Conservation (phyloP, 139 green algal genomes). For the Pycnococcus provasolii region DNA sequence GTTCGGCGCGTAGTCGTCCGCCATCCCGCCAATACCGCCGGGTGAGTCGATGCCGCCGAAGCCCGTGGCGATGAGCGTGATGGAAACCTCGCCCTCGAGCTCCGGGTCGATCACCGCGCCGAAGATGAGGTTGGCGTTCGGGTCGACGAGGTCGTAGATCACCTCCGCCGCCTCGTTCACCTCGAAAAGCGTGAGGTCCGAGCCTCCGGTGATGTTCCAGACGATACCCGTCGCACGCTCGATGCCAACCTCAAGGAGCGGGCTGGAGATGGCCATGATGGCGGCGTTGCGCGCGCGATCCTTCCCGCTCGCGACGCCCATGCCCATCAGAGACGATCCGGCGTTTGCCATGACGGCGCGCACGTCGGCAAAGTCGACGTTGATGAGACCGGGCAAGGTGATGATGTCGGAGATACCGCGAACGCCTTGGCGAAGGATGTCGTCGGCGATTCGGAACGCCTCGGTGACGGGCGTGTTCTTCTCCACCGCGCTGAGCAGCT, state of each 20-base stretch:
- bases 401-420: conserved; percentile 93
- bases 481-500: conserved; percentile 59
- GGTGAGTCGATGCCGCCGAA: conserved; percentile 39
- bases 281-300: conserved; percentile 33
- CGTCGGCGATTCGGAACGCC: conserved; percentile 81
- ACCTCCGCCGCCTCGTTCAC: conserved; percentile 85
- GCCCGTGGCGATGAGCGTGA: conserved; percentile 91
- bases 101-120: conserved; percentile 63
- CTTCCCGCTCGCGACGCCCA: conserved; percentile 55
- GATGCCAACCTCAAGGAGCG: conserved; percentile 83
- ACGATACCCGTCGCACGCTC: conserved; percentile 88
- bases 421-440: conserved; percentile 80
- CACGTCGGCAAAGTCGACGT: conserved; percentile 97
- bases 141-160: conserved; percentile 80
- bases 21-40: background rate
- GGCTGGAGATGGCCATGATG: conserved; percentile 58
- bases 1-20: no score
- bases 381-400: conserved; percentile 83
- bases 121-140: conserved; percentile 82
- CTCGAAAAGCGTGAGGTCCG: conserved; percentile 76
- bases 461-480: conserved; percentile 63
- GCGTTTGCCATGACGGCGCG: conserved; percentile 73
- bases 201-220: conserved; percentile 90
- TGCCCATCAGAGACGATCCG: conserved; percentile 75
- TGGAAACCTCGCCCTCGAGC: conserved; percentile 38